Evolutionary conservation across 805 yeast genomes (phyloP).

Genomic region (Jamesozyma spencerorum): DNA sequence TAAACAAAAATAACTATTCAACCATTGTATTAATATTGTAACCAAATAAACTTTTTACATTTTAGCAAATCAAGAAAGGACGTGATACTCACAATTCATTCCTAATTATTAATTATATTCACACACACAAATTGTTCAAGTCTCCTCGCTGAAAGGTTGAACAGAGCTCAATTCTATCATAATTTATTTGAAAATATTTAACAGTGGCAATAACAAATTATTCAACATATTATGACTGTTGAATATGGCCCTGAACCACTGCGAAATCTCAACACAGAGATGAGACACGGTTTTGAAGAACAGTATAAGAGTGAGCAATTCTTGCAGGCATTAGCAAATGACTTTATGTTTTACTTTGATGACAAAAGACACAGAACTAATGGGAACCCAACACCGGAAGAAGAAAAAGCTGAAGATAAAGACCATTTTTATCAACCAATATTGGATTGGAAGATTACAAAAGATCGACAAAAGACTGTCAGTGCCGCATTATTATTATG

Average conservation of each 20-base stretch:
- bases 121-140: no score
- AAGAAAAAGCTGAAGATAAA: slow-evolving; percentile 37
- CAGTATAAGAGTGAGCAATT: slow-evolving; percentile 43
- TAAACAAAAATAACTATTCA: no score
- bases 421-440: slow-evolving; percentile 56
- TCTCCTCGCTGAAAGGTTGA: no score
- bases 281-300: slow-evolving; percentile 62
- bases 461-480: slow-evolving; percentile 85
- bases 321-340: slow-evolving; percentile 47
- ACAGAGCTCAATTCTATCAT: no score
- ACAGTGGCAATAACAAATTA: no score
- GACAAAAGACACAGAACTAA: slow-evolving; percentile 87
- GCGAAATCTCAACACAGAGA: slow-evolving; percentile 43
- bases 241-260: slow-evolving; percentile 32
- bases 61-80: no score
- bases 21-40: no score
- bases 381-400: slow-evolving; percentile 64
- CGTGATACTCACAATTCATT: no score
- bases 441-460: slow-evolving; percentile 83
- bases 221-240: slow-evolving; percentile 16
- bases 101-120: no score
- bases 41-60: no score
- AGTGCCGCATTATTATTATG: slow-evolving; percentile 89
- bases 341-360: slow-evolving; percentile 77
- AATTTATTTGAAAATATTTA: no score